These are phyloP conservation scores for Laburnicola sp. DNA, from an alignment of 2,329 filamentous ascomycete genomes.

Conservation along the genomic window DNA sequence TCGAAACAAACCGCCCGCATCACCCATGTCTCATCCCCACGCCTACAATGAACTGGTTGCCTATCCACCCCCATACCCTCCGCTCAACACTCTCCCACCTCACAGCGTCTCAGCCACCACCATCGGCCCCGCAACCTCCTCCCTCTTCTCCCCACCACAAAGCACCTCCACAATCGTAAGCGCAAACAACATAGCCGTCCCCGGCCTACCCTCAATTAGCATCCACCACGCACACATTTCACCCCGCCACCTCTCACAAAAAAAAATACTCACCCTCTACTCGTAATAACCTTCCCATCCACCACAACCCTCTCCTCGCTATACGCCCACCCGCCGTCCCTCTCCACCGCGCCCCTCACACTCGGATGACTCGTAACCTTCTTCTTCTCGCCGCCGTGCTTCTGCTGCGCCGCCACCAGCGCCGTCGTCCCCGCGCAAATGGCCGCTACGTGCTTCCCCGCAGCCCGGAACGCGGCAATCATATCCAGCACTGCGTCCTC, in stretches of 20 bases:
- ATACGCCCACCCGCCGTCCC: slow-evolving; percentile 40
- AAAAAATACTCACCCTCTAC: slow-evolving; percentile 33
- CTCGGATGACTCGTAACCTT: slow-evolving; percentile 46
- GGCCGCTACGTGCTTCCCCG: slow-evolving; percentile 38
- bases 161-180: slow-evolving; percentile 45
- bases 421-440: slow-evolving; percentile 48
- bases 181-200: slow-evolving; percentile 44
- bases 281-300: slow-evolving; percentile 41
- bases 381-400: slow-evolving; percentile 20
- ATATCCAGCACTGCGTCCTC: slow-evolving; percentile 29
- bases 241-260: background rate
- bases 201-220: slow-evolving; percentile 33
- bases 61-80: too few species aligned
- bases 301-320: slow-evolving; percentile 43
- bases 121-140: slow-evolving; percentile 55
- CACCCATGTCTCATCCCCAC: too few species aligned
- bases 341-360: slow-evolving; percentile 37
- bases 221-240: too few species aligned
- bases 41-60: too few species aligned
- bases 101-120: slow-evolving; percentile 43
- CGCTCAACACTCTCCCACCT: too few species aligned
- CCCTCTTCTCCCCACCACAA: slow-evolving; percentile 50
- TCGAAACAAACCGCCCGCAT: too few species aligned
- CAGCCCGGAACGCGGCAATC: slow-evolving; percentile 33
- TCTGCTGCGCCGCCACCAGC: slow-evolving; percentile 34